Evolutionary conservation across 345 rosid species (phyloP), one percentile per base, ranked within the genome.

Genomic region (Syzygium oleosum): DNA sequence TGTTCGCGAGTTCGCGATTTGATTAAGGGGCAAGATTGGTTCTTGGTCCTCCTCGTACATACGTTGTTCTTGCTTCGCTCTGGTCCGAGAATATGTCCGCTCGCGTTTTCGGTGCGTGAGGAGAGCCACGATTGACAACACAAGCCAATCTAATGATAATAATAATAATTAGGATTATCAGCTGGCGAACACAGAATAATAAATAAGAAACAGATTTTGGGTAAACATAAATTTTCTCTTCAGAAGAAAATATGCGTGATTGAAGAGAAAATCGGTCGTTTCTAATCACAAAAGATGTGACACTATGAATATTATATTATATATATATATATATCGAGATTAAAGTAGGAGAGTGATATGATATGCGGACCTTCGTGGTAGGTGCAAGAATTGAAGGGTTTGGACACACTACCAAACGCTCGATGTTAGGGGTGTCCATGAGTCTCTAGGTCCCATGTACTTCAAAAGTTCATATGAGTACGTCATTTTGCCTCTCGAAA

Each of bases 1-100:
- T 0, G 41, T 0, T 31, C 17, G 46, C 12, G 43, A 0, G 25
- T 34, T 34, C 25, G 46, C 80, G 41, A 17, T 34, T 68, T 17
- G 80, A 17, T 68, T 19, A 0, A 23, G 46, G 46, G 1, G 0
- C 41, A 31, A 16, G 43, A 31, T 34, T 3, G 12, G 41, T n/a
- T 61, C 73, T 23, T 4, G 63, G 63, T 22, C 46, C 46, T 43
- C 46, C 46, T 6, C 46, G 46, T 5, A 43, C 46, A 43, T 43
- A 6, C 46, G 46, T 43, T 43, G 46, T 43, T 43, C 46, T 43
- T 9, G 52, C 11, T 51, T 51, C 13, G 52, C 52, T 54, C 58
- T 21, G 58, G 59, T 34, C 43, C 3, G 46, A 68, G 78, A 29
- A 65, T 15, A 29, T 31, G 19, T 68, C 43, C 23, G 8, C 79